Percentiles rank a stretch among this genome's conserved stretches.
phyloP scores from a whole-genome alignment of 2,329 filamentous ascomycete species.

The Fusarium paranaense region DNA sequence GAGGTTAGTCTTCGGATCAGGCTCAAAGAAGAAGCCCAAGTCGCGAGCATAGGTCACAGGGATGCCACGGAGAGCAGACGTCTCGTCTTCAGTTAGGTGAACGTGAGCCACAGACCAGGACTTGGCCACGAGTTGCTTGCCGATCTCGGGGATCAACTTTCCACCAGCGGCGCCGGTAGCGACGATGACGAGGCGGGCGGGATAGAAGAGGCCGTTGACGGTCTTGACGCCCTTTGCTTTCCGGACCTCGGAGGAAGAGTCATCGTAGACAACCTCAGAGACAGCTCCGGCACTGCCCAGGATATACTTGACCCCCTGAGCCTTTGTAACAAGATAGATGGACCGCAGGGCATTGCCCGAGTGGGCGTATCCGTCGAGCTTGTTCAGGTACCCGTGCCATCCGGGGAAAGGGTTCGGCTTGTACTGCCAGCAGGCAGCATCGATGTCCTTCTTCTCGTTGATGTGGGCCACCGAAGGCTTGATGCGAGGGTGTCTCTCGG shows the following conservation, averaged over 20 bases:
- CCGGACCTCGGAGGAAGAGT: not conserved
- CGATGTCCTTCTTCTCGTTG: constrained; percentile 53
- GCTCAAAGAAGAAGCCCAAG: constrained; percentile 74
- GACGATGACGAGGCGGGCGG: constrained; percentile 58
- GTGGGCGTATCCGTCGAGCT: constrained; percentile 67
- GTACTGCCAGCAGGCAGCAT: constrained; percentile 58
- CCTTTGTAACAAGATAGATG: constrained; percentile 56
- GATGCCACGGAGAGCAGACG: constrained; percentile 64
- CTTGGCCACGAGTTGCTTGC: constrained; percentile 64
- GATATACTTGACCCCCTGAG: constrained; percentile 33
- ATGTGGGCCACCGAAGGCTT: constrained; percentile 54
- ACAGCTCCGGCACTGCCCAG: constrained; percentile 45
- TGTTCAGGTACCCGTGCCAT: constrained; percentile 71
- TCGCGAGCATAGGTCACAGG: constrained; percentile 72
- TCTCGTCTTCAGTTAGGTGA: constrained; percentile 66
- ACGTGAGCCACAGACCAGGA: constrained; percentile 71
- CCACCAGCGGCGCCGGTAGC: constrained; percentile 63
- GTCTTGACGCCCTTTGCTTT: constrained; percentile 33
- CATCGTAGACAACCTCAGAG: constrained; percentile 42
- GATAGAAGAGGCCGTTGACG: constrained; percentile 19
- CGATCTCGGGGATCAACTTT: constrained; percentile 60
- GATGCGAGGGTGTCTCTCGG: constrained; percentile 54
- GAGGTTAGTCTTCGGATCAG: constrained; percentile 67
- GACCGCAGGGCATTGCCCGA: constrained; percentile 63
- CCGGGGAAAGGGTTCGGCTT: constrained; percentile 57